Evolutionary conservation across 805 yeast species (phyloP).

Genomic region (Schwanniomyces yamadae): DNA sequence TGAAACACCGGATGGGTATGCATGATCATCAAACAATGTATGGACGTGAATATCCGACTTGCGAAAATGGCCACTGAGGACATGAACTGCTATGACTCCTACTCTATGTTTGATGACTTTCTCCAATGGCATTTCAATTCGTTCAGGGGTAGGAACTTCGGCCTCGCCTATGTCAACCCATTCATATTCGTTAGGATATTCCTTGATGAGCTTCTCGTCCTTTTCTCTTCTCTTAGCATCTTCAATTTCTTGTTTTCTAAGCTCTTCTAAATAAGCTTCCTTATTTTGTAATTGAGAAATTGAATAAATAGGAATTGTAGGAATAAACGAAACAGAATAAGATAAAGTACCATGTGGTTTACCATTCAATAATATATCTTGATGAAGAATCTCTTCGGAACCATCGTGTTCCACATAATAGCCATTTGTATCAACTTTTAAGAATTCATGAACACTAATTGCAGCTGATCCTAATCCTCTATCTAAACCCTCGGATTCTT

Average conservation of each 20-base stretch:
- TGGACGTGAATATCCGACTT: constrained; percentile 54
- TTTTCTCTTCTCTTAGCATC: constrained; percentile 47
- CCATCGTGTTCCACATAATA: constrained; percentile 53
- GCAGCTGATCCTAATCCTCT: constrained; percentile 61
- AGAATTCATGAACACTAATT: constrained; percentile 47
- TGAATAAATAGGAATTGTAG: constrained; percentile 62
- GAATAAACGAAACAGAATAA: constrained; percentile 63
- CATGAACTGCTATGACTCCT: constrained; percentile 59
- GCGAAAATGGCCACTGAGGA: constrained; percentile 49
- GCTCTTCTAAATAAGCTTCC: constrained; percentile 38
- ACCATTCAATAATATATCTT: constrained; percentile 40
- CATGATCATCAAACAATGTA: constrained; percentile 62
- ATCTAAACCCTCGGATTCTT: constrained; percentile 61
- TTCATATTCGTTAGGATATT: constrained; percentile 62
- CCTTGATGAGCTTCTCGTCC: constrained; percentile 50
- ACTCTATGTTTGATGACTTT: constrained; percentile 56
- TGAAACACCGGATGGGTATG: constrained; percentile 57
- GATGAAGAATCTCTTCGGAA: constrained; percentile 43
- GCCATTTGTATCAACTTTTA: constrained; percentile 49
- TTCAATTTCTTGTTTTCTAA: constrained; percentile 33
- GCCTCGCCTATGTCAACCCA: constrained; percentile 52
- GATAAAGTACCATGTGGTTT: constrained; percentile 46
- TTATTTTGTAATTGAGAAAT: constrained; percentile 52
- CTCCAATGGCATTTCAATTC: constrained; percentile 48
- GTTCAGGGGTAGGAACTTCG: constrained; percentile 32